Evolutionary conservation across 164 flowering plant genomes (phyloP).

Genomic region (Vitis riparia): DNA sequence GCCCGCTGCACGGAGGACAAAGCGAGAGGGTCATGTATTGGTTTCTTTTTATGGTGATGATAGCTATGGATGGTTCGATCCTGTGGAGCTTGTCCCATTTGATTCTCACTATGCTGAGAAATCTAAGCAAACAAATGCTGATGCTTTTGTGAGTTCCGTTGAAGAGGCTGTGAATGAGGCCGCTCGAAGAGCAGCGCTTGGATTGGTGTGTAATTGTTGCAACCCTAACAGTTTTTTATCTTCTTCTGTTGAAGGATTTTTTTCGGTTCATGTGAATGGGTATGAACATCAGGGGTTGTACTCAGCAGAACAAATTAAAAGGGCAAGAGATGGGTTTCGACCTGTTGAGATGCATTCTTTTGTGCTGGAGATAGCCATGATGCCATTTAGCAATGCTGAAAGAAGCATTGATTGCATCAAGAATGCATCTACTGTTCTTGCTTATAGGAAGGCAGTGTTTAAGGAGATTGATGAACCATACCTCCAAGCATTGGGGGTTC

Average conservation of each 20-base stretch:
- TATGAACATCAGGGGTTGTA: conserved; percentile 67
- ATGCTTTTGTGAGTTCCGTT: conserved; percentile 73
- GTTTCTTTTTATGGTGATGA: conserved; percentile 97
- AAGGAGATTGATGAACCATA: conserved; percentile 95
- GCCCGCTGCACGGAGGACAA: conserved; percentile 57
- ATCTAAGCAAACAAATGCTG: conserved; percentile 57
- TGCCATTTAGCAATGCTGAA: conserved; percentile 36
- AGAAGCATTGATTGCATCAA: conserved; percentile 43
- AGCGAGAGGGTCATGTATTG: conserved; percentile 70
- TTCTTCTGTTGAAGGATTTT: conserved; percentile 53
- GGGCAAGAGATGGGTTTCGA: conserved; percentile 62
- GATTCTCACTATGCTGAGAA: conserved; percentile 71
- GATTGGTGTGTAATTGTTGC: conserved; percentile 72
- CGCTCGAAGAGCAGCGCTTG: conserved; percentile 64
- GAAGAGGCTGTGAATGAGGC: conserved; percentile 92
- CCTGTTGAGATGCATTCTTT: conserved; percentile 58
- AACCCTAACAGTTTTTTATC: conserved; percentile 62
- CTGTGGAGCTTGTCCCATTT: conserved; percentile 77
- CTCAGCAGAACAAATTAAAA: conserved; percentile 58
- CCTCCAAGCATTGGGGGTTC: conserved; percentile 83
- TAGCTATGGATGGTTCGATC: conserved; percentile 98
- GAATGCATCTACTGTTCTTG: conserved; percentile 52
- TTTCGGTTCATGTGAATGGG: conserved; percentile 71
- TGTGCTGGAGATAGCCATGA: conserved; percentile 54
- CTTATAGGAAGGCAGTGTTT: conserved; percentile 71